Percentiles rank a stretch among this genome's conserved stretches.
phyloP scores from a whole-genome alignment of 2,329 filamentous ascomycete species.

The Chrysoporthe austroafricana region DNA sequence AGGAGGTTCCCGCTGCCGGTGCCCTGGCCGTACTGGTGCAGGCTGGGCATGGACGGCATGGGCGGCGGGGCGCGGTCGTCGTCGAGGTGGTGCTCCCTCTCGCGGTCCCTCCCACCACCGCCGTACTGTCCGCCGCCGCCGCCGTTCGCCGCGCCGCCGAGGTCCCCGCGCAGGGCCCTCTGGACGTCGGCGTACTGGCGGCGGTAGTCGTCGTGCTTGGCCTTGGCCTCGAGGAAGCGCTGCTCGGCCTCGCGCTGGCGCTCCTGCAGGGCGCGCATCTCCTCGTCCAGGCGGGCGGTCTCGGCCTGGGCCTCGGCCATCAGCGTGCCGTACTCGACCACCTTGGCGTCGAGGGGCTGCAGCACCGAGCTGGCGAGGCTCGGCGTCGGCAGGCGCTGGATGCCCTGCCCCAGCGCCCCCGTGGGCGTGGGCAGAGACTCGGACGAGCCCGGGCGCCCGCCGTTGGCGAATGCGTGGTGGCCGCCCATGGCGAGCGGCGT shows the following conservation, averaged over 20 bases:
- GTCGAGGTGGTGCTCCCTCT: background rate
- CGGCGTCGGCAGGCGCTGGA: conserved; percentile 50
- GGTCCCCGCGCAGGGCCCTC: conserved; percentile 46
- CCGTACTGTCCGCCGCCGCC: background rate
- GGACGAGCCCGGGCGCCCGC: conserved; percentile 4
- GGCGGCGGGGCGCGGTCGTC: conserved; percentile 5
- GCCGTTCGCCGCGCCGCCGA: conserved; percentile 17
- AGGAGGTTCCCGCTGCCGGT: conserved; percentile 7
- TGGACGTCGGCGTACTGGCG: conserved; percentile 48
- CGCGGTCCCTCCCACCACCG: background rate
- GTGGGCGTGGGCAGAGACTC: conserved; percentile 5
- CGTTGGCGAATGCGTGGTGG: conserved; percentile 10
- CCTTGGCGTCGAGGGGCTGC: conserved; percentile 49
- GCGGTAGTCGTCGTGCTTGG: conserved; percentile 49
- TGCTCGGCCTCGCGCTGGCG: conserved; percentile 45
- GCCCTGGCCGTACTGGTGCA: conserved; percentile 15
- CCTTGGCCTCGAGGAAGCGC: conserved; percentile 47
- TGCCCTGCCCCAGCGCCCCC: conserved; percentile 30
- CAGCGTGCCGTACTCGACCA: conserved; percentile 46
- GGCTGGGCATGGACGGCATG: conserved; percentile 23
- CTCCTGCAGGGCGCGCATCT: conserved; percentile 46
- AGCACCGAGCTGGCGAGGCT: conserved; percentile 49
- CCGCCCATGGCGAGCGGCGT: background rate
- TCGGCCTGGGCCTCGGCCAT: conserved; percentile 48
- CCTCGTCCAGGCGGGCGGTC: conserved; percentile 48